Conservation (phyloP, 345 rosid species). For the Euclidium syriacum region DNA sequence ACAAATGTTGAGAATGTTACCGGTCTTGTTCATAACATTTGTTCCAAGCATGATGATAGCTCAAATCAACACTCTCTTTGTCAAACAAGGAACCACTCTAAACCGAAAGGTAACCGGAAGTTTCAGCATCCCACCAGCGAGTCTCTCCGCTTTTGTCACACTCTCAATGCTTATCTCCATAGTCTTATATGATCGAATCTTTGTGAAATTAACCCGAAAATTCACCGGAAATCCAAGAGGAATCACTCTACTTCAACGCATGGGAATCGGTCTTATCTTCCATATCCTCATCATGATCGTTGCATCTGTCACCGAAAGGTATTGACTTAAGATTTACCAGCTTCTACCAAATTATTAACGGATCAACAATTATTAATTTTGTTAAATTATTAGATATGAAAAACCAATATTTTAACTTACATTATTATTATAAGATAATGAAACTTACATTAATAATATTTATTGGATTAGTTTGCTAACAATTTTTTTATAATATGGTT, state of each 20-base stretch:
- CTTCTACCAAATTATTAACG: not conserved
- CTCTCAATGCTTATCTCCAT: slow-evolving; percentile 60
- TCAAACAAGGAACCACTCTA: slow-evolving; percentile 92
- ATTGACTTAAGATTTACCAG: not conserved
- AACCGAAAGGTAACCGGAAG: slow-evolving; percentile 43
- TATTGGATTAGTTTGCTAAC: not conserved
- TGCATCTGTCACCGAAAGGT: slow-evolving; percentile 48
- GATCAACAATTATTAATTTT: no score
- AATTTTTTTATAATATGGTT: not conserved
- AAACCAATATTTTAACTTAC: no score
- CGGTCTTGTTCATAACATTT: slow-evolving; percentile 58
- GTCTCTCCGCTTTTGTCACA: slow-evolving; percentile 60
- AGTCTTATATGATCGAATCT: slow-evolving; percentile 44
- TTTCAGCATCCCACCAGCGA: slow-evolving; percentile 62
- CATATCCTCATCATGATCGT: slow-evolving; percentile 46
- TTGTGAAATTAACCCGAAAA: slow-evolving; percentile 39
- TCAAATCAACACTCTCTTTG: slow-evolving; percentile 67
- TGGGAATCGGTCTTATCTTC: slow-evolving; percentile 59
- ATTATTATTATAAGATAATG: not conserved
- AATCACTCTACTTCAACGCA: slow-evolving; percentile 65
- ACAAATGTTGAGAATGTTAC: slow-evolving; percentile 87
- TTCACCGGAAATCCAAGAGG: slow-evolving; percentile 68
- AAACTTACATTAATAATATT: not conserved
- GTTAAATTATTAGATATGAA: no score
- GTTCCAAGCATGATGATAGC: slow-evolving; percentile 83